Percentiles rank a stretch among this genome's conserved stretches.
These are phyloP conservation scores for Diplocarpon mali DNA, from an alignment of 2,329 filamentous ascomycete genomes.

Conservation along the genomic window DNA sequence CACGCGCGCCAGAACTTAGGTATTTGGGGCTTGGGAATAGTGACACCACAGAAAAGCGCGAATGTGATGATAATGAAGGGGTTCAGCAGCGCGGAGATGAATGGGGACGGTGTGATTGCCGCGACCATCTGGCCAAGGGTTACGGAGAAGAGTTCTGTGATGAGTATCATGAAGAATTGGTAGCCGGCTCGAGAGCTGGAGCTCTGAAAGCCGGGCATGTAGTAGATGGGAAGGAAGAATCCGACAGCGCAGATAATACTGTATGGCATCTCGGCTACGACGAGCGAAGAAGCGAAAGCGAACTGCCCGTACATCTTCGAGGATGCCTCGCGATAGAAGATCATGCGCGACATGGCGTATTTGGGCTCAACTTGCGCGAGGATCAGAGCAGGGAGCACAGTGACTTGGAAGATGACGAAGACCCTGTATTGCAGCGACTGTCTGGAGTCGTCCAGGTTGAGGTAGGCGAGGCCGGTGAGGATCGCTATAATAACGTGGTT, in stretches of 20 bases:
- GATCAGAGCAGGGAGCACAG: slow-evolving; percentile 72
- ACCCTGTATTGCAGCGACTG: slow-evolving; percentile 73
- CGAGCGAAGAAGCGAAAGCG: slow-evolving; percentile 66
- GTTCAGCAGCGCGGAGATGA: slow-evolving; percentile 70
- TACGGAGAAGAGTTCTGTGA: slow-evolving; percentile 77
- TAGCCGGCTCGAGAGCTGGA: slow-evolving; percentile 61
- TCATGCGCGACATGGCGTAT: slow-evolving; percentile 67
- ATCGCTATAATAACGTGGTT: slow-evolving; percentile 72
- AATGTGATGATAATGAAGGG: slow-evolving; percentile 78
- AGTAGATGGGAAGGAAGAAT: slow-evolving; percentile 80
- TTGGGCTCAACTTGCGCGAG: slow-evolving; percentile 76
- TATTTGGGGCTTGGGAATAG: slow-evolving; percentile 68
- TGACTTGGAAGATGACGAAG: slow-evolving; percentile 85
- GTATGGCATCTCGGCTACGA: slow-evolving; percentile 80
- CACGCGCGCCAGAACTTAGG: slow-evolving; percentile 67
- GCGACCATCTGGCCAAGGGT: slow-evolving; percentile 68
- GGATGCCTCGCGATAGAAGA: slow-evolving; percentile 78
- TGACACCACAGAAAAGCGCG: slow-evolving; percentile 78
- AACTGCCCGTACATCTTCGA: slow-evolving; percentile 78
- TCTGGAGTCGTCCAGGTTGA: slow-evolving; percentile 66
- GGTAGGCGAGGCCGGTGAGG: slow-evolving; percentile 67
- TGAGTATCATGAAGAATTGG: slow-evolving; percentile 74
- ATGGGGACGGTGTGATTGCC: slow-evolving; percentile 65
- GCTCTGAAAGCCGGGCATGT: slow-evolving; percentile 62
- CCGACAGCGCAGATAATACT: slow-evolving; percentile 65